Evolutionary conservation across 2,329 filamentous ascomycete species (phyloP), one percentile per base, ranked within the genome.

Genomic region (Westerdykella sp.): DNA sequence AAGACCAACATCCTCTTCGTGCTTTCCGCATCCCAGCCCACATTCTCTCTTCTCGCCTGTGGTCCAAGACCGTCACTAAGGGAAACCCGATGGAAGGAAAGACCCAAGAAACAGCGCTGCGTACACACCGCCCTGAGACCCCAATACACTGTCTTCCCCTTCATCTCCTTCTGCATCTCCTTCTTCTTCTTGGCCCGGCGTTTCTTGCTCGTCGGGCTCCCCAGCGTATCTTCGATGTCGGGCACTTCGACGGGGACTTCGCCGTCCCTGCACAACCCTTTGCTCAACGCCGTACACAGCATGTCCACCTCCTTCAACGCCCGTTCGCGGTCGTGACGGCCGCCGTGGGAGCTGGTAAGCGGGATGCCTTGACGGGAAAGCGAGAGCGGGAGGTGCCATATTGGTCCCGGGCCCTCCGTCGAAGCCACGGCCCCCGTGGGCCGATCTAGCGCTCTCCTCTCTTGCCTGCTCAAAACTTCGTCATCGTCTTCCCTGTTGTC

Each of bases 111-210:
- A 28, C 10, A 34, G 31, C 21, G 41, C 44, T 11, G 34, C 36
- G 2, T 47, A 34, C 15, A 38, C n/a, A 47, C 44, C 49, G 6
- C 36, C 23, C 10, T 30, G 12, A 11, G 13, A 22, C 13, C 36
- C 39, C 12, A 37, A 18, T 18, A 25, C 13, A 28, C 25, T 7
- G 9, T 32, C 21, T 12, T 39, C 42, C 40, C 42, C 12, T 21
- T 40, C 16, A 40, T 28, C 37, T 15, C 6, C 12, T 28, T 32
- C 12, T 44, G 36, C 12, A 32, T 38, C 16, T 37, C 37, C 34
- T 11, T 21, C 37, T 30, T 31, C 12, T 5, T 13, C n/a, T 31
- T 34, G 11, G 40, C 34, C 34, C 25, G 7, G 9, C 25, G 25
- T 7, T 9, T 12, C 25, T 10, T 10, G 11, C 25, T 28, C 25